A percentile compares a stretch with the other conserved stretches of the same genome.
phyloP scores from a whole-genome alignment of 352 stramenopile species.

The Pythium scleroteichum region DNA sequence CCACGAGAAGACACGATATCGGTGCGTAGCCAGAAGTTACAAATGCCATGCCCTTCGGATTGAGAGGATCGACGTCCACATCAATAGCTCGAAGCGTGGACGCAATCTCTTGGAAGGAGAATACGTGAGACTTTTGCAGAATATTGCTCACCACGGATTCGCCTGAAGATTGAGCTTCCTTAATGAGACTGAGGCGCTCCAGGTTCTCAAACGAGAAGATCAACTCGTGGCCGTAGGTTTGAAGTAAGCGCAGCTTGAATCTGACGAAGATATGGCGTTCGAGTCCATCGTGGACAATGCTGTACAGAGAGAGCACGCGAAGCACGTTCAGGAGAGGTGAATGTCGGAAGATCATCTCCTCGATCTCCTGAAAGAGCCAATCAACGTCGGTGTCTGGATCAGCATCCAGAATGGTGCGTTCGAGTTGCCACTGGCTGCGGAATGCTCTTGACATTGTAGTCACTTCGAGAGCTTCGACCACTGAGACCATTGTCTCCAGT shows the following conservation, averaged over 20 bases:
- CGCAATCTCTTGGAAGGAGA: conserved; percentile 10
- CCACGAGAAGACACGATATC: conserved; percentile 65
- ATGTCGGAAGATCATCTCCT: conserved; percentile 63
- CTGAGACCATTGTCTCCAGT: conserved; percentile 60
- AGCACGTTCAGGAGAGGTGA: conserved; percentile 54
- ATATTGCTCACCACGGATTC: too few relatives aligned
- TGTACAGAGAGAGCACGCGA: conserved; percentile 66
- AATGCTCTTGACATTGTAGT: conserved; percentile 51
- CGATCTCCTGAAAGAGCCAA: conserved; percentile 32
- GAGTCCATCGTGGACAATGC: conserved; percentile 52
- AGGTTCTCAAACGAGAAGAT: conserved; percentile 74
- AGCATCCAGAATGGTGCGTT: conserved; percentile 67
- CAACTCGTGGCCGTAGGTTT: conserved; percentile 74
- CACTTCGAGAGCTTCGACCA: conserved; percentile 54
- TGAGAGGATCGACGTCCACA: conserved; percentile 53
- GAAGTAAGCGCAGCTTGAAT: conserved; percentile 60
- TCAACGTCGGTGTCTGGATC: conserved; percentile 36
- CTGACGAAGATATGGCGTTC: conserved; percentile 32
- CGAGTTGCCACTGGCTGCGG: conserved; percentile 62
- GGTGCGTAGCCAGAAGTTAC: conserved; percentile 74
- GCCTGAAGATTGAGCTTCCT: conserved; percentile 17
- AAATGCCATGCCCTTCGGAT: conserved; percentile 58
- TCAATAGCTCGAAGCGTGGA: conserved; percentile 46
- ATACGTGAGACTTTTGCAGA: neutral
- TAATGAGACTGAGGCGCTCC: conserved; percentile 49